Conservation (phyloP, 495 filamentous ascomycete genomes). For the Podospora anserina region DNA sequence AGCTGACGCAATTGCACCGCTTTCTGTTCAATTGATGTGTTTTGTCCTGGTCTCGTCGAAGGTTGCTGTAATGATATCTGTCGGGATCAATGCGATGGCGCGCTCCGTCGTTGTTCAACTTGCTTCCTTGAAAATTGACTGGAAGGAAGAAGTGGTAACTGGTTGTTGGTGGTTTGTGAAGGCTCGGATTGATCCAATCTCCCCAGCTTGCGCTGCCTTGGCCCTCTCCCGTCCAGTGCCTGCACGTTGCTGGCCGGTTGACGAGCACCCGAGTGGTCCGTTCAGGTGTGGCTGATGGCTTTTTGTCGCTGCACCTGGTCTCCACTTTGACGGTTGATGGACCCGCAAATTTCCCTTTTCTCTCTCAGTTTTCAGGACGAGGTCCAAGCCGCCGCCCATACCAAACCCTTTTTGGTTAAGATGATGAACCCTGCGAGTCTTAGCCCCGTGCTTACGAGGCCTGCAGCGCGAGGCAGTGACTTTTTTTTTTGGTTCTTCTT, state of each 20-base stretch:
- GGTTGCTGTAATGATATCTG: conserved; percentile 2
- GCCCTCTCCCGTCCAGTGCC: neutral
- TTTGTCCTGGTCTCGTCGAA: neutral
- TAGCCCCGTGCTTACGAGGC: neutral
- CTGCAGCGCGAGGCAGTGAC: neutral
- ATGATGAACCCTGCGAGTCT: neutral
- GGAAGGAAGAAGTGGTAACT: neutral
- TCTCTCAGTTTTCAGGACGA: neutral
- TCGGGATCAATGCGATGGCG: neutral
- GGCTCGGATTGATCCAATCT: neutral
- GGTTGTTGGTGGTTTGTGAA: conserved; percentile 1
- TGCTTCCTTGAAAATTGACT: neutral
- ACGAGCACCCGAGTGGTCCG: neutral
- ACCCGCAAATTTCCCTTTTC: conserved; percentile 12
- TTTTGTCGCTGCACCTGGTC: too few species aligned
- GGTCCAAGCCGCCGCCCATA: neutral
- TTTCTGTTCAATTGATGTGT: conserved; percentile 19
- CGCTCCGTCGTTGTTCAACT: neutral
- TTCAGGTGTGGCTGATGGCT: neutral
- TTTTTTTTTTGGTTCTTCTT: neutral
- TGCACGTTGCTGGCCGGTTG: neutral
- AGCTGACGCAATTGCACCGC: conserved; percentile 18
- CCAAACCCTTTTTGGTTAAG: conserved; percentile 3
- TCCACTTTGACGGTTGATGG: neutral
- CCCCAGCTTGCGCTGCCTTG: conserved; percentile 3